A percentile compares a stretch with the other conserved stretches of the same genome.
These are phyloP conservation scores for Coprinopsis sp. DNA, from an alignment of 768 basidiomycete species.

Conservation along the genomic window DNA sequence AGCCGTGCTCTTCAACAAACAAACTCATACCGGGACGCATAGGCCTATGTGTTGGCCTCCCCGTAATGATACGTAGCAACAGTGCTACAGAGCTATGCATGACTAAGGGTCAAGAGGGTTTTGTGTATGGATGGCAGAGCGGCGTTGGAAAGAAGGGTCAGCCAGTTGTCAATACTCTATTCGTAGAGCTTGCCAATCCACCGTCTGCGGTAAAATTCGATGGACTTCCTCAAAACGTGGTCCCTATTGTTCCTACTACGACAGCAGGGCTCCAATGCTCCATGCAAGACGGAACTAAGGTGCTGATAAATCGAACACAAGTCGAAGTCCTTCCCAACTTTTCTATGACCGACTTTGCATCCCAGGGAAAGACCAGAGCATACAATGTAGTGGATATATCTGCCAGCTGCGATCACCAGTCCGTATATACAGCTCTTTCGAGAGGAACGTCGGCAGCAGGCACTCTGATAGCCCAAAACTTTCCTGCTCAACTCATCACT, in stretches of 20 bases:
- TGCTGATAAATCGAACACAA: constrained; percentile 19
- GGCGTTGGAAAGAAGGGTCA: constrained; percentile 8
- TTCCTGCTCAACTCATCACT: constrained; percentile 19
- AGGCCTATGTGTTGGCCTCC: constrained; percentile 27
- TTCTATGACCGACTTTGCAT: constrained; percentile 32
- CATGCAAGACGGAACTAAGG: constrained; percentile 8
- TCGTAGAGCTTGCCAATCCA: constrained; percentile 23
- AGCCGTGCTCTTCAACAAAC: constrained; percentile 11
- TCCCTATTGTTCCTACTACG: constrained; percentile 17
- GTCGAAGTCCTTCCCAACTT: constrained; percentile 24
- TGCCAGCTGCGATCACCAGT: constrained; percentile 16
- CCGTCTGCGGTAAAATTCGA: constrained; percentile 18
- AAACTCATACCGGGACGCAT: constrained; percentile 23
- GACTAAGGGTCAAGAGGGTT: constrained; percentile 30
- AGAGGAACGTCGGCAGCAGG: constrained; percentile 22
- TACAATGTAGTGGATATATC: constrained; percentile 26
- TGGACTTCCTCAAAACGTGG: constrained; percentile 26
- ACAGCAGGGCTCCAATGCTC: neutral
- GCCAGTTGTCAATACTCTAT: constrained; percentile 22
- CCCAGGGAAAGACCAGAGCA: constrained; percentile 26
- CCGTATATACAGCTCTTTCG: constrained; percentile 27
- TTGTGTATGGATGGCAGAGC: constrained; percentile 22
- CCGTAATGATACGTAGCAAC: constrained; percentile 30
- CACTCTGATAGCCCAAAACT: constrained; percentile 27
- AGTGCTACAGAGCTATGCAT: constrained; percentile 29